phyloP scores from a whole-genome alignment of 129 eudicot genomes.

The Lactuca sativa region DNA sequence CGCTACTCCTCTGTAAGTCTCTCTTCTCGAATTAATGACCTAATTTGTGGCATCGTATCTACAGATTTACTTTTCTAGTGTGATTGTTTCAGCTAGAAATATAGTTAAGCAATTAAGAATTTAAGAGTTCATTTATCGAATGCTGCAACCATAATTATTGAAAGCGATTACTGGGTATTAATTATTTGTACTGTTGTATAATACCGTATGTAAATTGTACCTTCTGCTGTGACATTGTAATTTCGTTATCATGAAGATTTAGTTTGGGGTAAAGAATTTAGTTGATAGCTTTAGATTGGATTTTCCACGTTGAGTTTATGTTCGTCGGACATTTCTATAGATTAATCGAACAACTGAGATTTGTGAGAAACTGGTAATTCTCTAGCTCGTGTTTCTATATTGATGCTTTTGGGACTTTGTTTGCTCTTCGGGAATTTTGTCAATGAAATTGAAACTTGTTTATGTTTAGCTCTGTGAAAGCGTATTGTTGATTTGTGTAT shows the following conservation, averaged over 20 bases:
- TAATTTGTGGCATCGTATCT: not conserved
- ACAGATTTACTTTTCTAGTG: not conserved
- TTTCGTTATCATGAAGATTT: not conserved
- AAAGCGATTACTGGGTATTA: not conserved
- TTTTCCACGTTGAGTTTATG: not conserved
- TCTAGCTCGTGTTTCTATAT: not conserved
- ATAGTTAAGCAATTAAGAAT: not conserved
- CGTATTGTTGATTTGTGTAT: not conserved
- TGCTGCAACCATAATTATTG: not conserved
- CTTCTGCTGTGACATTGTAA: not conserved
- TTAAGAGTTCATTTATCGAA: not conserved
- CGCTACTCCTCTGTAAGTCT: constrained; percentile 93
- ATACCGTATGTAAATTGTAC: not conserved
- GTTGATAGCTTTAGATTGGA: not conserved
- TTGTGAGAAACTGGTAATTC: not conserved
- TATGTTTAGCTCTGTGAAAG: not conserved
- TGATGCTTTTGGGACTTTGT: not conserved
- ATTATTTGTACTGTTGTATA: not conserved
- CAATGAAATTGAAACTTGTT: not conserved
- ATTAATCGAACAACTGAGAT: constrained; percentile 2
- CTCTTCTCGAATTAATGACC: constrained; percentile 21
- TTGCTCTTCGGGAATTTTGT: constrained; percentile 3
- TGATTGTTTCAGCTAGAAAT: not conserved
- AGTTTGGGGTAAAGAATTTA: constrained; percentile 4
- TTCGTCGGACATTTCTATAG: not conserved